Percentiles rank a stretch among this genome's conserved stretches.
These are phyloP conservation scores for Fusarium burgessii DNA, from an alignment of 2,329 filamentous ascomycete genomes.

Conservation along the genomic window DNA sequence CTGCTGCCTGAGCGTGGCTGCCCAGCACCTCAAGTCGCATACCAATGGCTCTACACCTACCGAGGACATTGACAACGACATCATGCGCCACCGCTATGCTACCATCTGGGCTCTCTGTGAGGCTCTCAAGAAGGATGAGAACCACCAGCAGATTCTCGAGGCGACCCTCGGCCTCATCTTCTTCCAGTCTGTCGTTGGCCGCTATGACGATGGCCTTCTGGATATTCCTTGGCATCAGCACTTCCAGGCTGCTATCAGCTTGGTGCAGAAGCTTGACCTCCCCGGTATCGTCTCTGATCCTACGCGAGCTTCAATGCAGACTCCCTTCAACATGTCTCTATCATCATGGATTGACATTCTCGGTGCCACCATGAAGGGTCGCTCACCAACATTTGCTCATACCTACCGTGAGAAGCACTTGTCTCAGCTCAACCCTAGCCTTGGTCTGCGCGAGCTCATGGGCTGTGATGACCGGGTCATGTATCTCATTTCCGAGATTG, in stretches of 20 bases:
- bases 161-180: constrained; percentile 95
- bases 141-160: constrained; percentile 90
- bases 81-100: constrained; percentile 90
- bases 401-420: constrained; percentile 97
- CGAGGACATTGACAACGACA: constrained; percentile 87
- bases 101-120: constrained; percentile 89
- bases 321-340: constrained; percentile 95
- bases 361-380: constrained; percentile 90
- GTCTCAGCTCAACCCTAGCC: constrained; percentile 68
- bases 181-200: constrained; percentile 92
- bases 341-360: constrained; percentile 97
- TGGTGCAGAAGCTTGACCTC: constrained; percentile 87
- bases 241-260: constrained; percentile 88
- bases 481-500: constrained; percentile 98
- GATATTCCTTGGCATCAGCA: constrained; percentile 98
- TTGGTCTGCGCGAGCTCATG: constrained; percentile 92
- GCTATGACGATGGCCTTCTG: constrained; percentile 83
- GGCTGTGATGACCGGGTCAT: constrained; percentile 97
- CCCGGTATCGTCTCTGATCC: constrained; percentile 74
- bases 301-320: constrained; percentile 64
- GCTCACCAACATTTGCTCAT: constrained; percentile 88
- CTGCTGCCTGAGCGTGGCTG: constrained; percentile 93
- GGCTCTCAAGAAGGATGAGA: constrained; percentile 80
- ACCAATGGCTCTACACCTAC: constrained; percentile 67
- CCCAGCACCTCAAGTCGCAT: constrained; percentile 89